Conservation (phyloP, 2,329 filamentous ascomycete species). For the Truncatella angustata region DNA sequence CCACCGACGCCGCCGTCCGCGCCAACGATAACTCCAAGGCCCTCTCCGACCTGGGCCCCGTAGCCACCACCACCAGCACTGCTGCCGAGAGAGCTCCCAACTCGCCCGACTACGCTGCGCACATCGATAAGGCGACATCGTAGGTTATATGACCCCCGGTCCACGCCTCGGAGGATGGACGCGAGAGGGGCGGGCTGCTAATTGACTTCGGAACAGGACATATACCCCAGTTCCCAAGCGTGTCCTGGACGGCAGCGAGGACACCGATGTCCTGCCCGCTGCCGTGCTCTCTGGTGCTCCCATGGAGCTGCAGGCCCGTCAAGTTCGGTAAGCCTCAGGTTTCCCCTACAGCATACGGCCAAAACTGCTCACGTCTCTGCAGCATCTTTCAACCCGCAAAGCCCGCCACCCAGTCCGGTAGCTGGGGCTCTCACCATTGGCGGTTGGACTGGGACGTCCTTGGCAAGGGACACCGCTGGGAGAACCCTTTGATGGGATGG, state of each 20-base stretch:
- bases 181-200: too few species aligned
- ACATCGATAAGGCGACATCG: slow-evolving; percentile 88
- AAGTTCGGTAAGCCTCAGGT: slow-evolving; percentile 70
- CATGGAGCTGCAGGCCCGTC: slow-evolving; percentile 87
- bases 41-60: slow-evolving; percentile 34
- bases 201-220: slow-evolving; percentile 52
- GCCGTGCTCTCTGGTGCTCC: slow-evolving; percentile 90
- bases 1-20: too few species aligned
- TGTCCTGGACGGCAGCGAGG: slow-evolving; percentile 88
- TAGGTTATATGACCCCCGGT: slow-evolving; percentile 44
- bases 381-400: slow-evolving; percentile 93
- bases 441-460: slow-evolving; percentile 98
- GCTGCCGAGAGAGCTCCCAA: slow-evolving; percentile 48
- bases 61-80: slow-evolving; percentile 20
- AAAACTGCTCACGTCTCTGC: slow-evolving; percentile 12
- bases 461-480: slow-evolving; percentile 91
- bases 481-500: slow-evolving; percentile 98
- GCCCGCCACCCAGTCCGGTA: slow-evolving; percentile 93
- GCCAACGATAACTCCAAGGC: slow-evolving; percentile 35
- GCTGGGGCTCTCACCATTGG: slow-evolving; percentile 83
- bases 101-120: slow-evolving; percentile 77
- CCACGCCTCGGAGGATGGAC: slow-evolving; percentile 3
- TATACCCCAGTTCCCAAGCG: slow-evolving; percentile 90
- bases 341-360: neutral
- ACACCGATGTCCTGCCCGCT: slow-evolving; percentile 70